Conservation (phyloP, 106 monocot genomes). For the Dioscorea dumetorum region DNA sequence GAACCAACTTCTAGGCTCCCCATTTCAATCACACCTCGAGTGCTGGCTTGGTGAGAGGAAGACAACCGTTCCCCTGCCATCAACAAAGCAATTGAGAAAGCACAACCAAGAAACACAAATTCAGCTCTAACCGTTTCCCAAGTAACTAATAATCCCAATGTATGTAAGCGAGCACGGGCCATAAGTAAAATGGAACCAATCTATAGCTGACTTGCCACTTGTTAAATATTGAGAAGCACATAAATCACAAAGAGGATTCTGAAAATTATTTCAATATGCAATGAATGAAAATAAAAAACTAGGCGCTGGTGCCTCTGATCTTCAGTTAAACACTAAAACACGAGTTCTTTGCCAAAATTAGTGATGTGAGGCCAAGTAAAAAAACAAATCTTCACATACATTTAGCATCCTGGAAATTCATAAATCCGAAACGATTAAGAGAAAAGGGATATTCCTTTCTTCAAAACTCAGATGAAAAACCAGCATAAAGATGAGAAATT, state of each 20-base stretch:
- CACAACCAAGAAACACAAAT: neutral
- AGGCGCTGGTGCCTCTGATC: neutral
- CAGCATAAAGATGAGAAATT: neutral
- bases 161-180: too few relatives aligned
- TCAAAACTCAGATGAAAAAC: neutral
- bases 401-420: neutral
- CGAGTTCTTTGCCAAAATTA: neutral
- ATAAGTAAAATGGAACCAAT: too few relatives aligned
- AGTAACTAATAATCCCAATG: too few relatives aligned
- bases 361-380: neutral
- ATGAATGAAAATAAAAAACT: neutral
- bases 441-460: neutral
- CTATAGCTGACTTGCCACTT: neutral
- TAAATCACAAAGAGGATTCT: neutral
- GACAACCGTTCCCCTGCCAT: conserved; percentile 49
- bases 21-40: conserved; percentile 42
- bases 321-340: neutral
- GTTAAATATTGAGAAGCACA: neutral
- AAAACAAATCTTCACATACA: too few relatives aligned
- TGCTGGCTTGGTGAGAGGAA: conserved; percentile 61
- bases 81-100: neutral
- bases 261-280: neutral
- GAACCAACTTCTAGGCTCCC: conserved; percentile 29
- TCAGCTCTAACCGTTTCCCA: neutral
- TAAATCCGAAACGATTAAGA: neutral